Conservation (phyloP, 1,284 basidiomycete species). For the Naganishia cerealis region DNA sequence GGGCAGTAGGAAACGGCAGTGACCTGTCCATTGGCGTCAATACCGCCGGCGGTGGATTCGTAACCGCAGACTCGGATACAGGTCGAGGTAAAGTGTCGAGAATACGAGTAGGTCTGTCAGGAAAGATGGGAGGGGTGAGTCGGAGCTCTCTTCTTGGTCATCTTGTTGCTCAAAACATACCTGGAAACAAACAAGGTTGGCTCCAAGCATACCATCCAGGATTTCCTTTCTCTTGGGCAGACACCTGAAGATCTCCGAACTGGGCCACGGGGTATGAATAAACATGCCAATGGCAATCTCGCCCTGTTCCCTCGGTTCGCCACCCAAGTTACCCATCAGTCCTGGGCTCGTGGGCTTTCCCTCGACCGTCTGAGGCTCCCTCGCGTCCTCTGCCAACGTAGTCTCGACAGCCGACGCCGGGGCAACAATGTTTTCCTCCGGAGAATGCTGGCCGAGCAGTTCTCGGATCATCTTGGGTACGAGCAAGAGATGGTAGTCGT, state of each 20-base stretch:
- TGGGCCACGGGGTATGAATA: constrained; percentile 96
- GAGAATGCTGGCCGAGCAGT: constrained; percentile 66
- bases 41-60: constrained; percentile 78
- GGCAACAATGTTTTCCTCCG: constrained; percentile 13
- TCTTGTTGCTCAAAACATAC: constrained; percentile 43
- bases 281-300: constrained; percentile 78
- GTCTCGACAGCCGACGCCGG: constrained; percentile 9
- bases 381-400: constrained; percentile 23
- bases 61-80: constrained; percentile 96
- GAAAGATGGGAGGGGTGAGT: constrained; percentile 10
- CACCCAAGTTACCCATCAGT: constrained; percentile 23
- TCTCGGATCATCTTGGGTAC: constrained; percentile 82
- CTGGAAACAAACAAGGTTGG: constrained; percentile 94
- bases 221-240: constrained; percentile 87
- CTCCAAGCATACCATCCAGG: constrained; percentile 95
- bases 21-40: constrained; percentile 85
- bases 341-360: constrained; percentile 28
- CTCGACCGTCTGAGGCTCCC: constrained; percentile 1
- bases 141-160: not conserved
- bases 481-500: constrained; percentile 90
- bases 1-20: constrained; percentile 86
- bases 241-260: constrained; percentile 92
- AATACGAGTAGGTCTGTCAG: constrained; percentile 85
- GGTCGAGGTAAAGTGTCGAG: constrained; percentile 88
- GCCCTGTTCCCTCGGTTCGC: constrained; percentile 35